phyloP scores from a whole-genome alignment of 1,139 yeast species.

The Pichia cactophila region DNA sequence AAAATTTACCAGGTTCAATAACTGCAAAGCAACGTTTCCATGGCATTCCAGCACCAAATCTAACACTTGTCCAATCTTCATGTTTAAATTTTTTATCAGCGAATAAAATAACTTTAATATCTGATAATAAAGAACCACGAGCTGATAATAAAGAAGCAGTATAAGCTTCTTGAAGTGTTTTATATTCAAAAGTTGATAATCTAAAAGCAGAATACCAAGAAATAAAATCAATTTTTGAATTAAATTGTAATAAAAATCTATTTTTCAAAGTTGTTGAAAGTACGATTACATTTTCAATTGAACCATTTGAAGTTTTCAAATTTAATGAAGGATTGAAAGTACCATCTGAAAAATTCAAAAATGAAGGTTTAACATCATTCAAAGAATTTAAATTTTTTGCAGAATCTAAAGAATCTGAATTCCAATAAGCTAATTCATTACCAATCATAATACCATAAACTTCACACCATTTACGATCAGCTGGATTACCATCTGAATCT shows the following conservation, averaged over 20 bases:
- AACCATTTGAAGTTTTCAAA: slow-evolving; percentile 52
- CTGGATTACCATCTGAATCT: slow-evolving; percentile 78
- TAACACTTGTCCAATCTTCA: slow-evolving; percentile 90
- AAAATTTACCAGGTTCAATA: slow-evolving; percentile 59
- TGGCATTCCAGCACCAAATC: slow-evolving; percentile 97
- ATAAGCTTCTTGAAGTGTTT: slow-evolving; percentile 83
- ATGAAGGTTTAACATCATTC: slow-evolving; percentile 57
- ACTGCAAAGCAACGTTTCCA: slow-evolving; percentile 95
- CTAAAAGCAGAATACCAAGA: slow-evolving; percentile 81
- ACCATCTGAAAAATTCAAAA: slow-evolving; percentile 86
- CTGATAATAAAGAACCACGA: slow-evolving; percentile 78
- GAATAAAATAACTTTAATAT: slow-evolving; percentile 74
- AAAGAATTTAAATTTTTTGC: slow-evolving; percentile 25
- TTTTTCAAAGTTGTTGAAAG: slow-evolving; percentile 89
- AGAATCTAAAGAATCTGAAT: slow-evolving; percentile 57
- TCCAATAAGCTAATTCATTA: slow-evolving; percentile 88
- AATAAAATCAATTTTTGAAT: slow-evolving; percentile 45
- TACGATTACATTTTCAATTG: slow-evolving; percentile 67
- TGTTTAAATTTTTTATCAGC: slow-evolving; percentile 72
- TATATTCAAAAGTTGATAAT: slow-evolving; percentile 70
- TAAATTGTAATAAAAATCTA: slow-evolving; percentile 72
- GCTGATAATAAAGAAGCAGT: slow-evolving; percentile 90
- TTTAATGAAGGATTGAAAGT: slow-evolving; percentile 66
- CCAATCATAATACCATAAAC: slow-evolving; percentile 90
- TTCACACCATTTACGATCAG: slow-evolving; percentile 81